Evolutionary conservation across 495 filamentous ascomycete genomes (phyloP).

Genomic region (Copromyces sp.): DNA sequence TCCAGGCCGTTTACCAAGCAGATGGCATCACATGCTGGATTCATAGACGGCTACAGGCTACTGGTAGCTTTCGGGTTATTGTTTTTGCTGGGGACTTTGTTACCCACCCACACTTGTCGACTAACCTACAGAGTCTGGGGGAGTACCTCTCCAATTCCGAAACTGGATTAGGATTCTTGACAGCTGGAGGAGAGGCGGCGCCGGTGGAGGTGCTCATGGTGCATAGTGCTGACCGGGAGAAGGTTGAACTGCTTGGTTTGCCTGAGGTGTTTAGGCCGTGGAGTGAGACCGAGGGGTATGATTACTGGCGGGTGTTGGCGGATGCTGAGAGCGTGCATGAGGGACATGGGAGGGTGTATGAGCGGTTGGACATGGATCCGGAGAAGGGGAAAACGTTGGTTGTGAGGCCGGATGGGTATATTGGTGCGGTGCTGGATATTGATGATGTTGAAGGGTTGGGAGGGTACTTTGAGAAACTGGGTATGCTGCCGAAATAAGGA

Average conservation of each 20-base stretch:
- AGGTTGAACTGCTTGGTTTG: constrained; percentile 44
- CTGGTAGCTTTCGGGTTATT: constrained; percentile 8
- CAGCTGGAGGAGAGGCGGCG: background rate
- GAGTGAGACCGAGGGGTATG: constrained; percentile 46
- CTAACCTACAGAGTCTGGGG: background rate
- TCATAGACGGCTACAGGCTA: constrained; percentile 3
- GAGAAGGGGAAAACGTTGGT: constrained; percentile 47
- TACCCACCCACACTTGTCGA: background rate
- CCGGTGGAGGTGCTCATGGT: constrained; percentile 45
- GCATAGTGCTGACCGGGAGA: constrained; percentile 38
- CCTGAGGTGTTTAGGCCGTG: constrained; percentile 45
- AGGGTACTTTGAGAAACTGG: constrained; percentile 11
- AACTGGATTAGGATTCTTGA: constrained; percentile 1
- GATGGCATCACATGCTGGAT: constrained; percentile 2
- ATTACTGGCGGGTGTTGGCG: constrained; percentile 53
- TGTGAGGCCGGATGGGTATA: constrained; percentile 51
- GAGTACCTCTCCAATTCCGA: background rate
- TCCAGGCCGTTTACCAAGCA: constrained; percentile 11
- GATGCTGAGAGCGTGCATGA: constrained; percentile 50
- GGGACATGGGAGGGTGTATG: constrained; percentile 51
- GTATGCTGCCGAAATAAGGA: background rate
- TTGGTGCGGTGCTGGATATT: constrained; percentile 44
- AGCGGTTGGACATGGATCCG: constrained; percentile 47
- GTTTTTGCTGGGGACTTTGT: constrained; percentile 12
- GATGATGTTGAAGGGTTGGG: constrained; percentile 15